These are phyloP conservation scores for Lasiodiplodia sp. DNA, from an alignment of 2,329 filamentous ascomycete species.

Conservation along the genomic window DNA sequence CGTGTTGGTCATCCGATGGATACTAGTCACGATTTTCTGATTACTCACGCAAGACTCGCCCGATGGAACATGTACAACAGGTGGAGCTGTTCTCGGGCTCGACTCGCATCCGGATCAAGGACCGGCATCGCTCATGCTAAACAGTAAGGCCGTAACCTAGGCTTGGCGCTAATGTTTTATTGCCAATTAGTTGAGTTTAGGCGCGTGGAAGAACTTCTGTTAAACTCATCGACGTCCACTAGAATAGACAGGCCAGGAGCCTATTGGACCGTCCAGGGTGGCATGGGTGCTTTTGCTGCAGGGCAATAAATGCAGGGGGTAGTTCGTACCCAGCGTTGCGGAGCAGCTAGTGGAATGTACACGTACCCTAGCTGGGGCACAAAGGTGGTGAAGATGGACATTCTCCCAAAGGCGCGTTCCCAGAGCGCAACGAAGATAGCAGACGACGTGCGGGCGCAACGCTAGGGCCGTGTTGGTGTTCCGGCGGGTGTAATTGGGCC, in stretches of 20 bases:
- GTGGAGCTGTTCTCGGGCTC: background rate
- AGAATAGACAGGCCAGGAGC: background rate
- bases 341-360: background rate
- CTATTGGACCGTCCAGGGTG: background rate
- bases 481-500: background rate
- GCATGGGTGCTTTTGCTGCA: background rate
- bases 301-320: background rate
- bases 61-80: too few species aligned
- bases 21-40: background rate
- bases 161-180: background rate
- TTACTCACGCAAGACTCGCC: background rate
- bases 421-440: background rate
- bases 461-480: background rate
- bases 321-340: background rate
- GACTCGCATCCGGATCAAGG: background rate
- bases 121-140: background rate
- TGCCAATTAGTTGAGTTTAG: background rate
- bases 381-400: background rate
- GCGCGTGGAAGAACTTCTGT: background rate
- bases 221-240: background rate
- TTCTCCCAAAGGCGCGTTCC: background rate
- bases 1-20: background rate
- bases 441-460: background rate
- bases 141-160: background rate
- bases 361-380: background rate